Percentiles rank a stretch among this genome's conserved stretches.
phyloP scores from a whole-genome alignment of 805 yeast species.

The Ogataea nitratoaversa region DNA sequence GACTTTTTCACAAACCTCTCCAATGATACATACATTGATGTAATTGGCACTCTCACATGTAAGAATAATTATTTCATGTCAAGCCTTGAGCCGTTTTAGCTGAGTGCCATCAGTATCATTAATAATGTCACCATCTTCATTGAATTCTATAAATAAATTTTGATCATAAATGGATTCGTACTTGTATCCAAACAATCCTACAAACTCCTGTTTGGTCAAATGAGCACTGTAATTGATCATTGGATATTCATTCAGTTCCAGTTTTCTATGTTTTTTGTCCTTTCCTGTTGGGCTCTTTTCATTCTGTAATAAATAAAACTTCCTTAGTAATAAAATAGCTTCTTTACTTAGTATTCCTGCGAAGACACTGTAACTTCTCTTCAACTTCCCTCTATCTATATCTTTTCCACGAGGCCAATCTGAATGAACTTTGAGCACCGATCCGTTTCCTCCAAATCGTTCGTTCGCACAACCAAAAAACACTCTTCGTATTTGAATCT shows the following conservation, averaged over 20 bases:
- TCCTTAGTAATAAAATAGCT: constrained; percentile 75
- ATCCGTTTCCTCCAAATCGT: constrained; percentile 94
- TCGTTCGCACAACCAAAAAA: constrained; percentile 93
- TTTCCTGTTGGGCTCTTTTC: constrained; percentile 80
- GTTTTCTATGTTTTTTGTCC: constrained; percentile 62
- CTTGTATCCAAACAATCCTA: constrained; percentile 43
- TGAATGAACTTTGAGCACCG: constrained; percentile 59
- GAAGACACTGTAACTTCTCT: constrained; percentile 45
- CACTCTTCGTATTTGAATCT: constrained; percentile 67
- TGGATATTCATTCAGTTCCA: constrained; percentile 57
- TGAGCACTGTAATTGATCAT: constrained; percentile 52
- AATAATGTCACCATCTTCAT: constrained; percentile 11
- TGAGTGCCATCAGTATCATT: constrained; percentile 8
- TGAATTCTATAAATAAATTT: constrained; percentile 24
- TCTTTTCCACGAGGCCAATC: constrained; percentile 28
- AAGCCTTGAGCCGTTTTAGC: constrained; percentile 2
- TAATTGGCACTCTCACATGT: too few species aligned
- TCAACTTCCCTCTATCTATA: constrained; percentile 9
- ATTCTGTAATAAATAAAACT: constrained; percentile 83
- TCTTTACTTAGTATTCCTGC: constrained; percentile 83
- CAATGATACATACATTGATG: too few species aligned
- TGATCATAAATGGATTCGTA: constrained; percentile 22
- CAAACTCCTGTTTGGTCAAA: constrained; percentile 48
- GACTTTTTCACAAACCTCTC: too few species aligned
- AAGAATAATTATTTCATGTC: not conserved